Evolutionary conservation across 2,329 filamentous ascomycete species (phyloP), one percentile per base, ranked within the genome.

Genomic region (Cadophora gregata): DNA sequence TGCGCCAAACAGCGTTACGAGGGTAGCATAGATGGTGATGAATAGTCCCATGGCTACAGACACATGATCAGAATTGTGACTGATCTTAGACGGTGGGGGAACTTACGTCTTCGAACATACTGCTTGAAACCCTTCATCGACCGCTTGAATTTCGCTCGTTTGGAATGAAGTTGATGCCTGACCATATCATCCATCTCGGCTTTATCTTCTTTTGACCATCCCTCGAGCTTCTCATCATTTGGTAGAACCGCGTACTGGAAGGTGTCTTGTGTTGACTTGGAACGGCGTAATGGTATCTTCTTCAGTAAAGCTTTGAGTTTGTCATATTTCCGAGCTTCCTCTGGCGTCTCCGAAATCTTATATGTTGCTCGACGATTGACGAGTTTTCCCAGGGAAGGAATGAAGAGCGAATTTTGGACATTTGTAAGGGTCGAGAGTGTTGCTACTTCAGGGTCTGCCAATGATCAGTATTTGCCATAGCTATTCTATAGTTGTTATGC

Each of bases 401-500:
- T 82, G 78, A 96, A 96, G 12, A 96, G 86, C 0, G 93, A 95
- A 76, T 96, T 96, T 74, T 96, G 93, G 33, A 96, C 90, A 74
- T 96, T 96, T 60, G 92, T 96, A 12, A 96, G 84, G 9, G 92
- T 95, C 0, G 92, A 93, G 4, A 96, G 81, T 0, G 93, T 93
- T 48, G 92, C 88, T 4, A 96, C 89, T 79, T 96, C 92, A 50
- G 93, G 92, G 73, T 96, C 93, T 93, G 70, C 6, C 31, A 66
- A 8, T 29, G 47, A 69, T 81, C 64, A 78, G 70, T 67, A 25
- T 33, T 1, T 63, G 12, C 3, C 36, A 38, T 14, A 12, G 3
- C 16, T 38, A 14, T 38, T 8, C 7, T 10, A 3, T 3, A 3
- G 3, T 38, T 38, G 36, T 14, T 38, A 33, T 5, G 36, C 36